Base-by-base conservation (phyloP, 1,284 basidiomycete species). In the Puccinia hordei region DNA sequence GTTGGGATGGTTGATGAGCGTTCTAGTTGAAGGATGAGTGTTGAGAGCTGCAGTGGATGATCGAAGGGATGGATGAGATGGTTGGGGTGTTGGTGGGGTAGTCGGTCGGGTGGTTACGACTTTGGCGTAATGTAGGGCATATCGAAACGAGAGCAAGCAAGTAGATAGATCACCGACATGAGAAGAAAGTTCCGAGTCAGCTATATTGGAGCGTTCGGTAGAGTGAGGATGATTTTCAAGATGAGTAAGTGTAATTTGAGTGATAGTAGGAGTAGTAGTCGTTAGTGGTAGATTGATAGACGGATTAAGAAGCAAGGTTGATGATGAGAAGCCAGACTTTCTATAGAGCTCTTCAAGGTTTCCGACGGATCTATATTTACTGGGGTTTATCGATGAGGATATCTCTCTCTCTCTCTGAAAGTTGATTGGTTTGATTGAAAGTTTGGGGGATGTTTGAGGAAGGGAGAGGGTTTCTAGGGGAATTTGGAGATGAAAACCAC, bases 101-200 rank as follows among this genome's bases (percentile, higher is more conserved):
- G 65, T 51, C 68, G 74, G 74, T 77, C 63, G 41, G 49, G 63
- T 68, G 66, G 51, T 71, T n/a, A 68, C 46, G 19, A 65, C 49
- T 57, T 69, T 79, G 5, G 66, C 46, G 53, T 53, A 69, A 41
- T 53, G n/a, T 41, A 79, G 46, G 30, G 66, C 76, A 55, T 27
- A 57, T 68, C 66, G 76, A 27, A 79, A 33, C 0, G 66, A 46
- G 27, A 59, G 66, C 12, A 79, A 19, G 38, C 76, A 79, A 57
- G 27, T 35, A 69, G 76, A 61, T 6, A 77, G 27, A 59, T 59
- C 35, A 79, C 55, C 76, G 66, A 71, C 66, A 65, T 69, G 66
- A 61, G 49, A 71, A 79, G 65, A 69, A 68, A 79, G 53, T 38
- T 66, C 66, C 76, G 76, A 71, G 76, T 79, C 53, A 79, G 76